These are phyloP conservation scores for Pythium coloratum DNA, from an alignment of 352 stramenopile species.

Conservation along the genomic window DNA sequence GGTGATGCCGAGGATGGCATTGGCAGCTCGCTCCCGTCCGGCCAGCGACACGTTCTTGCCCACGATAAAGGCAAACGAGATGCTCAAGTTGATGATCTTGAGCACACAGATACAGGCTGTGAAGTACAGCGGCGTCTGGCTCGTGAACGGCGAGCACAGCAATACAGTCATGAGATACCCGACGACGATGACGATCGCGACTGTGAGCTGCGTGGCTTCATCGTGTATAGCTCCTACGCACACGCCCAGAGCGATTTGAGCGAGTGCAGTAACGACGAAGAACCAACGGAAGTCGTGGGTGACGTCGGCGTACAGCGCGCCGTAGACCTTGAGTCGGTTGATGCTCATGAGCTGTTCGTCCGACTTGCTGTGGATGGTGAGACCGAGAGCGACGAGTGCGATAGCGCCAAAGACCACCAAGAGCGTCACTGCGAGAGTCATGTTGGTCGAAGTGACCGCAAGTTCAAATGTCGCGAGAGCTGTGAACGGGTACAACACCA, in stretches of 20 bases:
- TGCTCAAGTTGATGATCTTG: slow-evolving; percentile 35
- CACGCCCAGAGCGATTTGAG: slow-evolving; percentile 36
- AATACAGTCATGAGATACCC: slow-evolving; percentile 35
- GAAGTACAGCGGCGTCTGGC: slow-evolving; percentile 14
- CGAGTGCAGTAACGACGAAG: slow-evolving; percentile 32
- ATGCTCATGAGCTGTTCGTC: slow-evolving; percentile 32
- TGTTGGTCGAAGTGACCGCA: slow-evolving; percentile 25
- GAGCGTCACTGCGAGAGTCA: slow-evolving; percentile 23
- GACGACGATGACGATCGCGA: slow-evolving; percentile 34
- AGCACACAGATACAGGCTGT: slow-evolving; percentile 16
- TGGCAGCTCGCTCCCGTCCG: slow-evolving; percentile 21
- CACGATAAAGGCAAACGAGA: slow-evolving; percentile 41
- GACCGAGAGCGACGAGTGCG: slow-evolving; percentile 17
- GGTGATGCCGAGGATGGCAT: slow-evolving; percentile 35
- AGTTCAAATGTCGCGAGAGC: slow-evolving; percentile 39
- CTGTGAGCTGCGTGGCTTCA: slow-evolving; percentile 31
- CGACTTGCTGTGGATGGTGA: slow-evolving; percentile 23
- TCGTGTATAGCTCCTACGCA: slow-evolving; percentile 36
- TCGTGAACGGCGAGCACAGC: slow-evolving; percentile 36
- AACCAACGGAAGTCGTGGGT: slow-evolving; percentile 40
- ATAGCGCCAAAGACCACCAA: slow-evolving; percentile 30
- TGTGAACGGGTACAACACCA: slow-evolving; percentile 42
- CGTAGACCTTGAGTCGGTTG: slow-evolving; percentile 31
- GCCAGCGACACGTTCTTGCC: slow-evolving; percentile 19
- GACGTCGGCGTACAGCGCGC: slow-evolving; percentile 39